Conservation (phyloP, 2,329 filamentous ascomycete genomes). For the Fusarium sp. region DNA sequence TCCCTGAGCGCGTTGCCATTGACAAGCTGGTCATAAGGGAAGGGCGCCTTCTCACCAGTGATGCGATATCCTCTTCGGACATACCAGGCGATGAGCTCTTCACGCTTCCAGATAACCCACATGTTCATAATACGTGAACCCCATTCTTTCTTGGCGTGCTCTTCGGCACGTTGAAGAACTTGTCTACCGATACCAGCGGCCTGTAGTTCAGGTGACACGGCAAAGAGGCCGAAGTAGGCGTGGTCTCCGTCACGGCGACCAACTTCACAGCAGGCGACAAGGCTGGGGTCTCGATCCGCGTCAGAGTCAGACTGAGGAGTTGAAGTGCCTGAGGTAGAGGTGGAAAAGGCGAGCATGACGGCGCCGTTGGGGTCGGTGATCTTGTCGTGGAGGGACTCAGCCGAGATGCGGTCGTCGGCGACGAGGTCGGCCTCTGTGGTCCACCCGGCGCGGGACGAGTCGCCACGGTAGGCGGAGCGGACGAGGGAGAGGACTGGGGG, state of each 20-base stretch:
- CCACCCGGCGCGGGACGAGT: slow-evolving; percentile 56
- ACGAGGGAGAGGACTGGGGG: slow-evolving; percentile 53
- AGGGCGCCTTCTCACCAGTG: slow-evolving; percentile 55
- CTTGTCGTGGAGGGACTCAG: slow-evolving; percentile 51
- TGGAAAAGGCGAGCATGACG: slow-evolving; percentile 52
- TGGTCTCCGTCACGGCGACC: slow-evolving; percentile 41
- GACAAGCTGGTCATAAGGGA: slow-evolving; percentile 55
- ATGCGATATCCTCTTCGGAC: slow-evolving; percentile 54
- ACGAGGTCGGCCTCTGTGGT: slow-evolving; percentile 61
- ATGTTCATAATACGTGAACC: slow-evolving; percentile 55
- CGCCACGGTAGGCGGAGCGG: slow-evolving; percentile 59
- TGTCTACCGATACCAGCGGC: slow-evolving; percentile 57
- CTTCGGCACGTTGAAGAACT: slow-evolving; percentile 57
- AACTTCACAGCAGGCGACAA: slow-evolving; percentile 61
- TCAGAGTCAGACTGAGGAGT: slow-evolving; percentile 20
- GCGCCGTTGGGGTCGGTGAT: slow-evolving; percentile 52
- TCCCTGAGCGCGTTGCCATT: slow-evolving; percentile 54
- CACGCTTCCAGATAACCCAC: slow-evolving; percentile 56
- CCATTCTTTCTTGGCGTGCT: slow-evolving; percentile 49
- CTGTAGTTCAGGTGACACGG: slow-evolving; percentile 57
- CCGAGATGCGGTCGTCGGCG: slow-evolving; percentile 57
- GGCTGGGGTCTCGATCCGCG: slow-evolving; percentile 33
- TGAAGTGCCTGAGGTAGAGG: background rate
- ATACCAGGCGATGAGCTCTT: slow-evolving; percentile 61
- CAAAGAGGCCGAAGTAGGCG: slow-evolving; percentile 62